Conservation (phyloP, 2,329 filamentous ascomycete genomes). For the Orbilia brochopaga region DNA sequence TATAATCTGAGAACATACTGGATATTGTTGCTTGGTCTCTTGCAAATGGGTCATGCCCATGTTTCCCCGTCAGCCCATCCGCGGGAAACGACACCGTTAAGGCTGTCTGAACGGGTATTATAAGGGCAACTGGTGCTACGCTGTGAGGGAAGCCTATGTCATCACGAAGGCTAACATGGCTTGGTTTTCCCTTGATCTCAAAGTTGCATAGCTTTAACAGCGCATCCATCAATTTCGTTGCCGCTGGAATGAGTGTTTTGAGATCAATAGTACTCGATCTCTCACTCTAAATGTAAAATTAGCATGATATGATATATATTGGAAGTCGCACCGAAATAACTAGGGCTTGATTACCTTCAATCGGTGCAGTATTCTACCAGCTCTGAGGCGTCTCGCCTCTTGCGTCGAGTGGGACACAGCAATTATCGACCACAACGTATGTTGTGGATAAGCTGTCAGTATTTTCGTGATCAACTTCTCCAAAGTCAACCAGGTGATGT, state of each 20-base stretch:
- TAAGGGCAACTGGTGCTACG: conserved; percentile 78
- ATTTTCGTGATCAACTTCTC: conserved; percentile 83
- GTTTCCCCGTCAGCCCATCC: conserved; percentile 72
- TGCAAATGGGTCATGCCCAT: conserved; percentile 81
- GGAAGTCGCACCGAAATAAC: not conserved
- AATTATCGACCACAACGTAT: conserved; percentile 88
- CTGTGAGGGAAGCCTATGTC: conserved; percentile 86
- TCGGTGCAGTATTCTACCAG: conserved; percentile 59
- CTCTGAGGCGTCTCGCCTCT: conserved; percentile 69
- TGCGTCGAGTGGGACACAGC: conserved; percentile 83
- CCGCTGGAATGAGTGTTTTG: conserved; percentile 78
- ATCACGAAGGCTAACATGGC: conserved; percentile 75
- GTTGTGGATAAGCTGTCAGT: conserved; percentile 83
- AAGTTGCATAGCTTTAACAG: conserved; percentile 77
- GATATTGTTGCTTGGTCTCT: conserved; percentile 82
- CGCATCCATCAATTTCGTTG: conserved; percentile 36
- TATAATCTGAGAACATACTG: conserved; percentile 55
- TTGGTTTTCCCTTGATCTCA: conserved; percentile 72
- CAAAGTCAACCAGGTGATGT: conserved; percentile 76
- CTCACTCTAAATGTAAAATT: conserved; percentile 58
- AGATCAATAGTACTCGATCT: conserved; percentile 20
- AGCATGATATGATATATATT: not conserved
- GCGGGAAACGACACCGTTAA: conserved; percentile 80
- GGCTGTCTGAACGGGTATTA: conserved; percentile 85
- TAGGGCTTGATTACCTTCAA: conserved; percentile 55